Evolutionary conservation across 148 eudicot species (phyloP), one percentile per base, ranked within the genome.

Genomic region (Nyssa sinensis): DNA sequence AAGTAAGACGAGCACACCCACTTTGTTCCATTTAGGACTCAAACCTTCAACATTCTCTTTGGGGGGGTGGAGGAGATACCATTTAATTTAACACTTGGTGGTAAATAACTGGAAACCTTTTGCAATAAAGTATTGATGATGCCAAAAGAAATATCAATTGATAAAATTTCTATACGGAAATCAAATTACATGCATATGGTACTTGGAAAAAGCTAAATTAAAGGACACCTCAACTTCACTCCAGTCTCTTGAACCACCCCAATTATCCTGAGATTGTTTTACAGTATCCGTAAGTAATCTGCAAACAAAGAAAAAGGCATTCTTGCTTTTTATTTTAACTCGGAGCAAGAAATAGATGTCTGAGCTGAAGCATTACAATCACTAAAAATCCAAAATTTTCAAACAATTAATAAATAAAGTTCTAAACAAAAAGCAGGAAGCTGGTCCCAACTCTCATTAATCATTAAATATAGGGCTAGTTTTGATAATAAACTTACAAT

Each of bases 231-330:
- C 94, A 75, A 87, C 82, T 86, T 93, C 89, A 69, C 62, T 80
- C 98, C 98, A 93, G 67, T 88, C 82, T 72, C 84, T 74, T 58
- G 93, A 89, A 74, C 88, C 83, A 70, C 80, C 82, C 91, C 88
- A 89, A 64, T 79, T 84, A 80, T 64, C 86, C 83, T 93, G 96
- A 68, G 94, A 85, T 82, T 91, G 96, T 79, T 71, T 84, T 57
- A 83, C 94, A 57, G 84, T 79, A 62, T 89, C 91, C 14, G 96
- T 91, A 58, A 93, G 84, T 78, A 93, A 57, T 84, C 98, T 92
- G 89, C 68, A 76, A 67, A 63, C 69, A 41, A 59, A 71, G 29
- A 71, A 21, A 34, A 61, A 27, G 31, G n/a, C 24, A 64, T 51
- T 51, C 64, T 62, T 70, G 34, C 62, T n/a, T 41, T 2, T 5